phyloP scores from a whole-genome alignment of 2,329 filamentous ascomycete species.

The Trichoderma oligosporum region DNA sequence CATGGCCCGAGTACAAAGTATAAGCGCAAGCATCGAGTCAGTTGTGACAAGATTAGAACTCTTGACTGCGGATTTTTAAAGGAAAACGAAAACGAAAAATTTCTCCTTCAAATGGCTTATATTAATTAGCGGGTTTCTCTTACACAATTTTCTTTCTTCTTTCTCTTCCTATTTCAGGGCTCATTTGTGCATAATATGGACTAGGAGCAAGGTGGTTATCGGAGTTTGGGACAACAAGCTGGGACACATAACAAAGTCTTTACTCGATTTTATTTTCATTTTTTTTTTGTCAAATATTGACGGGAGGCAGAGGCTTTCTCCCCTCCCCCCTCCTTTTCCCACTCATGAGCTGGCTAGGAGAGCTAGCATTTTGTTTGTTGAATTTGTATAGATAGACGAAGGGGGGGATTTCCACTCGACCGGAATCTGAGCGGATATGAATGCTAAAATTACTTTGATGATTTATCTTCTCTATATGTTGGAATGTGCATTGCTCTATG shows the following conservation, averaged over 20 bases:
- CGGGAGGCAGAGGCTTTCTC: background rate
- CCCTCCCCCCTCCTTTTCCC: background rate
- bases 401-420: background rate
- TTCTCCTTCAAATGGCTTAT: background rate
- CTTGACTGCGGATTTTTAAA: slow-evolving; percentile 35
- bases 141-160: background rate
- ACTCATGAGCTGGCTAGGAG: background rate
- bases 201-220: slow-evolving; percentile 4
- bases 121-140: slow-evolving; percentile 3
- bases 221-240: slow-evolving; percentile 17
- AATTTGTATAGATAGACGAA: slow-evolving; percentile 18
- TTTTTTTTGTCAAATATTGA: slow-evolving; percentile 5
- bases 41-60: slow-evolving; percentile 38
- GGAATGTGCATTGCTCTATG: background rate
- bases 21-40: slow-evolving; percentile 39
- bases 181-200: slow-evolving; percentile 12
- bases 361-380: background rate
- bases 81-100: background rate
- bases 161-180: slow-evolving; percentile 1
- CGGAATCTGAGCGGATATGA: background rate
- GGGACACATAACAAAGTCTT: slow-evolving; percentile 4
- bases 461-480: background rate
- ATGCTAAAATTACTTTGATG: background rate
- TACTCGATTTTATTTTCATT: background rate
- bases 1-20: slow-evolving; percentile 49